These are phyloP conservation scores for Paraurostyla sp. DNA, from an alignment of 73 alveolate genomes.

Conservation along the genomic window DNA sequence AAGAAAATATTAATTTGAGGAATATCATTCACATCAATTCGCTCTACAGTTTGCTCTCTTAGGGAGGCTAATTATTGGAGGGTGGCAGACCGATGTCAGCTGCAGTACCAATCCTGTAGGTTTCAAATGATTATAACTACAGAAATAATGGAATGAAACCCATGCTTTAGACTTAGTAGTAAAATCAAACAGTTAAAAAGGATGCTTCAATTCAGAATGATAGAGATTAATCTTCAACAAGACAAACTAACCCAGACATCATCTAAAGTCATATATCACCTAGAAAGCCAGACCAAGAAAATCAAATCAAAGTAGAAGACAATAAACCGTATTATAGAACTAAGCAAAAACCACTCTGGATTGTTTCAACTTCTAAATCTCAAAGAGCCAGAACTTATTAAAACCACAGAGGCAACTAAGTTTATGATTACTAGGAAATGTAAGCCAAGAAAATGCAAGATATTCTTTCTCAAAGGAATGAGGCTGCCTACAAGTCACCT, in stretches of 20 bases:
- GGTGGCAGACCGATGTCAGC: conserved; percentile 21
- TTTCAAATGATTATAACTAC: neutral
- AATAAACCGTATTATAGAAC: neutral
- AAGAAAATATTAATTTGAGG: conserved; percentile 3
- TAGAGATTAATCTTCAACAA: neutral
- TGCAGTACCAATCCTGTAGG: too few relatives aligned
- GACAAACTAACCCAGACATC: neutral
- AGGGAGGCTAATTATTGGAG: too few relatives aligned
- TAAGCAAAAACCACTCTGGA: neutral
- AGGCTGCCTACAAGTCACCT: too few relatives aligned
- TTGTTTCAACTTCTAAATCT: conserved; percentile 1
- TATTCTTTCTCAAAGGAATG: neutral
- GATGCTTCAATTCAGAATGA: conserved; percentile 40
- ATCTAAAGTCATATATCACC: neutral
- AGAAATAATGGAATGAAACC: neutral
- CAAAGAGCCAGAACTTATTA: neutral
- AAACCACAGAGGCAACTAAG: conserved; percentile 4
- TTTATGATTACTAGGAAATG: neutral
- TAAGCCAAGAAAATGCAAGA: neutral
- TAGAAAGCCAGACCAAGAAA: neutral
- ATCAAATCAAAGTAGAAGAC: neutral
- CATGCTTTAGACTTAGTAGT: neutral
- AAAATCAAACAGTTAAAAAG: neutral
- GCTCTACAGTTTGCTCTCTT: neutral
- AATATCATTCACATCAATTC: conserved; percentile 12